Evolutionary conservation across 1,284 basidiomycete species (phyloP).

Genomic region (Paramarasmius palmivorus): DNA sequence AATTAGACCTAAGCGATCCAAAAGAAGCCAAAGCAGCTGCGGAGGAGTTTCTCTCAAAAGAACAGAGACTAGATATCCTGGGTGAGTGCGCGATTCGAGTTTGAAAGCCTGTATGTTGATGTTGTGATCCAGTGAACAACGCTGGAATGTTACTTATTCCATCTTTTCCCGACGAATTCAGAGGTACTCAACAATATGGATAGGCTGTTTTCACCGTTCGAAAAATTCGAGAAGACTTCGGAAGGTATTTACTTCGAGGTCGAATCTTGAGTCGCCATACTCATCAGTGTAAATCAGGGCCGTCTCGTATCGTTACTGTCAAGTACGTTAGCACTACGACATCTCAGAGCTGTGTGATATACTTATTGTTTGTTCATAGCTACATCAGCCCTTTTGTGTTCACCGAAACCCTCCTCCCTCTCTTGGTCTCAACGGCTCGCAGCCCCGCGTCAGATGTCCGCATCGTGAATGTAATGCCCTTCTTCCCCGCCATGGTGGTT

Average conservation of each 20-base stretch:
- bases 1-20: conserved; percentile 46
- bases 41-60: conserved; percentile 31
- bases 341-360: neutral
- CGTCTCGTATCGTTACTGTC: conserved; percentile 37
- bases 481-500: neutral
- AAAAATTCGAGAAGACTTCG: conserved; percentile 25
- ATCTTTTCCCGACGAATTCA: conserved; percentile 18
- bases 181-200: too few relatives aligned
- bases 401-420: conserved; percentile 44
- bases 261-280: neutral
- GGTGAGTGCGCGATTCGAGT: too few relatives aligned
- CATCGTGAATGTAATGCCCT: conserved; percentile 41
- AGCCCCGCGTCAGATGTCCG: conserved; percentile 47
- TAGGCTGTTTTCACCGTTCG: too few relatives aligned
- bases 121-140: conserved; percentile 37
- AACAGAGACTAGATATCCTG: conserved; percentile 33
- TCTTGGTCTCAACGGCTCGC: conserved; percentile 45
- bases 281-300: conserved; percentile 24
- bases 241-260: conserved; percentile 30
- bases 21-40: conserved; percentile 41
- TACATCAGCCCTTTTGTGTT: conserved; percentile 47
- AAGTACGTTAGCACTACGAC: conserved; percentile 31
- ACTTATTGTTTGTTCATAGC: conserved; percentile 28
- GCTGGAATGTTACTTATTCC: conserved; percentile 35
- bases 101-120: neutral